These are phyloP conservation scores for Solanum pinnatisectum DNA, from an alignment of 257 asterid species.

Conservation along the genomic window DNA sequence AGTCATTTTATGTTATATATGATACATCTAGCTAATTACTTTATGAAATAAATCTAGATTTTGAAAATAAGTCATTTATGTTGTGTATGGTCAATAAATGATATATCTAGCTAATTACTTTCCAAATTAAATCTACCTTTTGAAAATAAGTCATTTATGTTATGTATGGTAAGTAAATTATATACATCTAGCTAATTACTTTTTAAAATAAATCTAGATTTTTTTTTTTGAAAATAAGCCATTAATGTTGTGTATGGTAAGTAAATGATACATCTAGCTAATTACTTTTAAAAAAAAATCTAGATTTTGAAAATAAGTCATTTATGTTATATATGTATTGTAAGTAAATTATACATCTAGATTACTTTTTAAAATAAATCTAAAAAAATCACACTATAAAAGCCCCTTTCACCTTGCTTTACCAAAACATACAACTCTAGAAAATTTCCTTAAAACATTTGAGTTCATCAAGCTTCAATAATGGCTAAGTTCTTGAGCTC, in stretches of 20 bases:
- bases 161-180: too few relatives aligned
- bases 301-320: neutral
- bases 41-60: too few relatives aligned
- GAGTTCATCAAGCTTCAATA: neutral
- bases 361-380: neutral
- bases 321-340: neutral
- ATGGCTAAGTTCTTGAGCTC: neutral
- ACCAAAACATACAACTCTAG: neutral
- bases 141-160: too few relatives aligned
- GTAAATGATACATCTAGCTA: neutral
- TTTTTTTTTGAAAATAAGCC: neutral
- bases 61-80: too few relatives aligned
- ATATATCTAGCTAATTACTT: too few relatives aligned
- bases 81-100: too few relatives aligned
- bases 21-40: too few relatives aligned
- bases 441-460: neutral
- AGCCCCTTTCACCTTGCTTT: neutral
- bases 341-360: neutral
- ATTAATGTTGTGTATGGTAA: neutral
- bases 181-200: neutral
- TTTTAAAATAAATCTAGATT: neutral
- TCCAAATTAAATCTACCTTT: neutral
- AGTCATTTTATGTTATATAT: too few relatives aligned
- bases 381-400: neutral
- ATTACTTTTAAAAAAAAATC: neutral